Evolutionary conservation across 306 rosid genomes (phyloP), one percentile per base, ranked within the genome.

Genomic region (Canavalia ensiformis): DNA sequence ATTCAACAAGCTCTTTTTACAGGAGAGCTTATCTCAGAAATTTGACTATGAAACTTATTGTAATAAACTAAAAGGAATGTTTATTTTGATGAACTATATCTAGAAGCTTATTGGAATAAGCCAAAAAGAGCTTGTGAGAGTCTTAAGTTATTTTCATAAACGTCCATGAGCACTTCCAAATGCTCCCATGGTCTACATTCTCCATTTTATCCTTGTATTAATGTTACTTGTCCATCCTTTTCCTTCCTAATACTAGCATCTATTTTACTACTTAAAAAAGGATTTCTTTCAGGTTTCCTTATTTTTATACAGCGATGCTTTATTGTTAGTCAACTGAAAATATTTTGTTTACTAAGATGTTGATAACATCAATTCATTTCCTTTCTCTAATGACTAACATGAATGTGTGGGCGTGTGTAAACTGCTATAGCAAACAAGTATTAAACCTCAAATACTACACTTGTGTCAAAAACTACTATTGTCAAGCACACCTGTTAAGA

Each of bases 151-250:
- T 18, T 18, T 18, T 18, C 25, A 18, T 18, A 18, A 18, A 18
- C 25, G 25, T 18, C 25, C 25, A 18, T 18, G 25, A 18, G 25
- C 25, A 18, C 25, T 18, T 18, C 25, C 25, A 18, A 18, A 18
- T 18, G 55, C 11, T 69, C 66, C 57, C 57, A 44, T 30, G 8
- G 52, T 78, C 64, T 85, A 64, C 77, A 33, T 75, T 81, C 42
- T 44, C 42, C 45, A 11, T 62, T 41, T 66, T 41, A 42, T 8
- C 4, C 35, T 42, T 41, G n/a, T 66, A 42, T 42, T 18, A 18
- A 41, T 52, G 42, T n/a, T 35, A 33, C 25, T 10, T 34, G 7
- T 64, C 25, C 70, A n/a, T 39, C 2, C 7, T n/a, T 64, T 64
- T n/a, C 31, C 50, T 64, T n/a, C 31, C 50, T 39, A 64, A 39